phyloP scores from a whole-genome alignment of 1,139 yeast species.

The Diutina sp. region DNA sequence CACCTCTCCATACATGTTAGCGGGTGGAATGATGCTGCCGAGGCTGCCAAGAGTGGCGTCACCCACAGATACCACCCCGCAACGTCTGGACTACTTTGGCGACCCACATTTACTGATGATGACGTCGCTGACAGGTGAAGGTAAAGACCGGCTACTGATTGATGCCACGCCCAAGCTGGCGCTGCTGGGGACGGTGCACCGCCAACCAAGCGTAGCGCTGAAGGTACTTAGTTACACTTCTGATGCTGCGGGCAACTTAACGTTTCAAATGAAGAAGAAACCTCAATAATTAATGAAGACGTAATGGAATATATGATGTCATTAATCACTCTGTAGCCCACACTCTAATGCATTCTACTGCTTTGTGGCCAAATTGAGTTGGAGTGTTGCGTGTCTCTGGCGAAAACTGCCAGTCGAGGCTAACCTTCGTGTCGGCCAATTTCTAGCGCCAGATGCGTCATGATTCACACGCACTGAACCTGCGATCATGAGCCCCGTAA shows the following conservation, averaged over 20 bases:
- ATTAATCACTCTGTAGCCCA: too few relatives aligned
- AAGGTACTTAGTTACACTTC: background rate
- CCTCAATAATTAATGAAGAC: background rate
- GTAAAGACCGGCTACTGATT: background rate
- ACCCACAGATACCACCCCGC: background rate
- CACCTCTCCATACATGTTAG: conserved; percentile 48
- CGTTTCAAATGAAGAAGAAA: background rate
- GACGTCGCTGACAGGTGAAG: background rate
- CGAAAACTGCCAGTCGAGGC: too few relatives aligned
- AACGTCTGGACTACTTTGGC: background rate
- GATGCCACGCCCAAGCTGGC: background rate
- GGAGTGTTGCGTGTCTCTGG: too few relatives aligned
- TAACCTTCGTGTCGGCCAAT: too few relatives aligned
- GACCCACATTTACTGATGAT: background rate
- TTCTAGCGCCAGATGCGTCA: too few relatives aligned
- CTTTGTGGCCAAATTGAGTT: too few relatives aligned
- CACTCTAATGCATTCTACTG: too few relatives aligned
- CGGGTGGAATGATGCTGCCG: conserved; percentile 43
- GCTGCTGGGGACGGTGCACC: background rate
- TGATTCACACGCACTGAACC: too few relatives aligned
- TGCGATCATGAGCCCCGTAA: background rate
- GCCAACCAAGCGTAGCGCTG: background rate
- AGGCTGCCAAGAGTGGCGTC: conserved; percentile 12
- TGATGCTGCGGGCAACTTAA: background rate
- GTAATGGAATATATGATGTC: background rate